phyloP scores from a whole-genome alignment of 768 basidiomycete species.

The Termitomyces sp. region DNA sequence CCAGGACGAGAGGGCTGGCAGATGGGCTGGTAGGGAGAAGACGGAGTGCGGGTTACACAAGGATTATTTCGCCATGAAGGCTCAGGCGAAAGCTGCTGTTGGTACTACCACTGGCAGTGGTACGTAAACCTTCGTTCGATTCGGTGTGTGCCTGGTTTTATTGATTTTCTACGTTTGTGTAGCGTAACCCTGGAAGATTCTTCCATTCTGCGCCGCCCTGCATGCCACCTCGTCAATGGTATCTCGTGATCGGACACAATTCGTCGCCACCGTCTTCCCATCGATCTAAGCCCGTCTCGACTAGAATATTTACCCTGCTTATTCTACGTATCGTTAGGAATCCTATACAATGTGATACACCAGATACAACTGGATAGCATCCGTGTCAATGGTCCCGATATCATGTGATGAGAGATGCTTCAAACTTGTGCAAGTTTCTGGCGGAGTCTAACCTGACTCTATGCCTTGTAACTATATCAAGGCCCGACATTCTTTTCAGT shows the following conservation, averaged over 20 bases:
- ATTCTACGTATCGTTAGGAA: conserved; percentile 9
- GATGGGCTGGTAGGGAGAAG: conserved; percentile 90
- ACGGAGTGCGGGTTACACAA: conserved; percentile 95
- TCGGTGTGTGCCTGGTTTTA: neutral
- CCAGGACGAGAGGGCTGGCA: conserved; percentile 84
- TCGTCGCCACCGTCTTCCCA: neutral
- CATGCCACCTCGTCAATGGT: neutral
- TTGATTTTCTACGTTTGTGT: neutral
- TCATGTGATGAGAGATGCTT: conserved; percentile 19
- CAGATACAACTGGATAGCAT: neutral
- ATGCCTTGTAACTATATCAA: conserved; percentile 18
- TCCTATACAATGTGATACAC: conserved; percentile 7
- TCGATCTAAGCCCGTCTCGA: conserved; percentile 1
- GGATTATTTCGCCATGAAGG: conserved; percentile 82
- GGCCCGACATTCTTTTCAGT: conserved; percentile 13
- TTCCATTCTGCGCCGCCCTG: neutral
- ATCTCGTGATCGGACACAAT: conserved; percentile 2
- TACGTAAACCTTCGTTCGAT: conserved; percentile 11
- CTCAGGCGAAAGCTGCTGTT: conserved; percentile 39
- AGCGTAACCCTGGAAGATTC: conserved; percentile 2
- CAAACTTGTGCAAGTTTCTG: conserved; percentile 7
- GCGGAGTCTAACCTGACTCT: conserved; percentile 18
- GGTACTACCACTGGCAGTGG: too few relatives aligned
- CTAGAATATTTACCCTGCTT: conserved; percentile 7
- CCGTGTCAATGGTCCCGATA: conserved; percentile 2